Evolutionary conservation across 2,329 filamentous ascomycete genomes (phyloP).

Genomic region (Ceratocystis cubensis): DNA sequence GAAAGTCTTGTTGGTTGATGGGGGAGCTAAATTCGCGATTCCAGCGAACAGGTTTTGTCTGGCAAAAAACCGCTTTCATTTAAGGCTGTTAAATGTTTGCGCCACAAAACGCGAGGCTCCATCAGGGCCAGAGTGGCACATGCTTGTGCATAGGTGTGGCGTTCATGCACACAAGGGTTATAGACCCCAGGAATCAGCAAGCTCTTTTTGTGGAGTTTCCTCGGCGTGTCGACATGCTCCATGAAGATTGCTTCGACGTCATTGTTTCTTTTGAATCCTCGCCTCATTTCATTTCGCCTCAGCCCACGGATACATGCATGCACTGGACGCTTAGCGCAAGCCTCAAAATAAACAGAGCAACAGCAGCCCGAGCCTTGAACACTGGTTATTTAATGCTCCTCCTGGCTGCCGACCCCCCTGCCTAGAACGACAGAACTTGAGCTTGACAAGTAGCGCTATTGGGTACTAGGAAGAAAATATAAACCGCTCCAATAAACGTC

Average conservation of each 20-base stretch:
- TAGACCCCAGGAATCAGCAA: not conserved
- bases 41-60: not conserved
- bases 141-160: not conserved
- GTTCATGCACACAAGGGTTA: not conserved
- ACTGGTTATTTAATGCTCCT: not conserved
- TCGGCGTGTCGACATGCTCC: not conserved
- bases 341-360: too few species aligned
- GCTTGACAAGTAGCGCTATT: not conserved
- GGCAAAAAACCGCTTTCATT: not conserved
- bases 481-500: conserved; percentile 6
- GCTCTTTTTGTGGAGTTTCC: not conserved
- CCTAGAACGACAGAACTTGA: not conserved
- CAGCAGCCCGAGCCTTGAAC: not conserved
- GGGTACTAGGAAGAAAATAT: not conserved
- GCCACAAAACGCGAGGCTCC: not conserved
- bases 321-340: not conserved
- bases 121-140: not conserved
- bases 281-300: not conserved
- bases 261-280: not conserved
- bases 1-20: too few species aligned
- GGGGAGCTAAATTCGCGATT: too few species aligned
- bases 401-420: not conserved
- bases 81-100: not conserved
- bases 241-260: not conserved
- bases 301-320: not conserved